Percentiles rank a stretch among this genome's conserved stretches.
These are phyloP conservation scores for Alnus glutinosa DNA, from an alignment of 306 rosid genomes.

Conservation along the genomic window DNA sequence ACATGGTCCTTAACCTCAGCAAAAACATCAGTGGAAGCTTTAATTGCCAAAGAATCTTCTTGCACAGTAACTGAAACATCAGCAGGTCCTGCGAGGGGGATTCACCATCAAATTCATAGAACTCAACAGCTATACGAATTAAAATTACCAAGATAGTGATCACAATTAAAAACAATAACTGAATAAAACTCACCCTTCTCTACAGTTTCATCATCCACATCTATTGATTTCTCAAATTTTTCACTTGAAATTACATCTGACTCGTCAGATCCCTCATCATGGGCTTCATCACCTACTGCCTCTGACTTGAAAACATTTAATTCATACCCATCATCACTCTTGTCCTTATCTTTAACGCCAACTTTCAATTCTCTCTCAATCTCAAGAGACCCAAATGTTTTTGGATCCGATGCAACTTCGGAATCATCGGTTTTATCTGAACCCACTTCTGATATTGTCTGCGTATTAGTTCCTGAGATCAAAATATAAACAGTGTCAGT, in stretches of 20 bases:
- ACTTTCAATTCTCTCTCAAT: background rate
- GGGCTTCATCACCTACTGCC: background rate
- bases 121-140: background rate
- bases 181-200: slow-evolving; percentile 29
- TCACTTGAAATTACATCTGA: slow-evolving; percentile 7
- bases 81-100: slow-evolving; percentile 23
- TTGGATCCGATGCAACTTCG: slow-evolving; percentile 35
- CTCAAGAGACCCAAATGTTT: slow-evolving; percentile 10
- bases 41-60: background rate
- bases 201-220: slow-evolving; percentile 1
- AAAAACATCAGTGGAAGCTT: slow-evolving; percentile 5
- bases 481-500: background rate
- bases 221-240: slow-evolving; percentile 13
- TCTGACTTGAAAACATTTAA: slow-evolving; percentile 3
- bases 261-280: slow-evolving; percentile 15
- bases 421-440: slow-evolving; percentile 27
- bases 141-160: background rate
- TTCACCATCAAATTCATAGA: slow-evolving; percentile 22
- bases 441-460: slow-evolving; percentile 22
- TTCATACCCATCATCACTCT: slow-evolving; percentile 13
- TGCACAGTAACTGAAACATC: slow-evolving; percentile 1
- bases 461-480: slow-evolving; percentile 36
- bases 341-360: background rate
- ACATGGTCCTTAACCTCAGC: slow-evolving; percentile 21
- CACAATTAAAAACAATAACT: background rate